Conservation (phyloP, 768 basidiomycete species). For the Guyanaporus albipodus region DNA sequence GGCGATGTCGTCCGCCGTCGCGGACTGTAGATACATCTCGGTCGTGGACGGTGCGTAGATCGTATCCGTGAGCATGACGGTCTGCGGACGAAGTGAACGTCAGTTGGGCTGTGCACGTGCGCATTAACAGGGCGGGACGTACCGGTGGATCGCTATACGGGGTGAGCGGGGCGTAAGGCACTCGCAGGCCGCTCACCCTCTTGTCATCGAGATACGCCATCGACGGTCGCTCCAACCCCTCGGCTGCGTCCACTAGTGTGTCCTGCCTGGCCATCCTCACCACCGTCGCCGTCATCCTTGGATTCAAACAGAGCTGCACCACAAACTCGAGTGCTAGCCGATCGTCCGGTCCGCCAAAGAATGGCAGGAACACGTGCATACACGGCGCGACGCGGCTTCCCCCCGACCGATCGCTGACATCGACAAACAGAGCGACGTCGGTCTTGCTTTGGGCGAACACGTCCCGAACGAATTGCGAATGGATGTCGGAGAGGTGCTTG, state of each 20-base stretch:
- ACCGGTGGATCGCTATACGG: constrained; percentile 6
- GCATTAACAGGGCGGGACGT: constrained; percentile 3
- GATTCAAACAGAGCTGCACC: constrained; percentile 74
- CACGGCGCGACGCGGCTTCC: constrained; percentile 26
- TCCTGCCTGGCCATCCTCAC: constrained; percentile 58
- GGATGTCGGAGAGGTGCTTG: constrained; percentile 48
- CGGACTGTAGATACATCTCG: constrained; percentile 66
- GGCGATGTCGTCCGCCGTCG: constrained; percentile 76
- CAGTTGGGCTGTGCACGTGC: background rate
- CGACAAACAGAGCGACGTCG: constrained; percentile 84
- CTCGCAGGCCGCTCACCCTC: background rate
- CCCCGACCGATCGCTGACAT: constrained; percentile 43
- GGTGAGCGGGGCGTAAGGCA: background rate
- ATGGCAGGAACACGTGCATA: constrained; percentile 79
- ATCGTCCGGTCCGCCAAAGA: constrained; percentile 95
- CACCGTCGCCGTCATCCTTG: constrained; percentile 68
- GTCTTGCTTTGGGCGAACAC: constrained; percentile 68
- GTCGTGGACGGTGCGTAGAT: constrained; percentile 64
- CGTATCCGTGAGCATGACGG: constrained; percentile 57
- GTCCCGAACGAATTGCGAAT: constrained; percentile 80
- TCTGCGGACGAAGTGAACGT: constrained; percentile 2
- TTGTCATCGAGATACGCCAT: constrained; percentile 23
- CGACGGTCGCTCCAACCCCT: constrained; percentile 18
- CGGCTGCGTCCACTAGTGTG: constrained; percentile 16
- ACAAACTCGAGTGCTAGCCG: constrained; percentile 81